Base-by-base conservation (phyloP, 371 early-diverging fungal genomes). In the Encephalitozoon hellem region DNA sequence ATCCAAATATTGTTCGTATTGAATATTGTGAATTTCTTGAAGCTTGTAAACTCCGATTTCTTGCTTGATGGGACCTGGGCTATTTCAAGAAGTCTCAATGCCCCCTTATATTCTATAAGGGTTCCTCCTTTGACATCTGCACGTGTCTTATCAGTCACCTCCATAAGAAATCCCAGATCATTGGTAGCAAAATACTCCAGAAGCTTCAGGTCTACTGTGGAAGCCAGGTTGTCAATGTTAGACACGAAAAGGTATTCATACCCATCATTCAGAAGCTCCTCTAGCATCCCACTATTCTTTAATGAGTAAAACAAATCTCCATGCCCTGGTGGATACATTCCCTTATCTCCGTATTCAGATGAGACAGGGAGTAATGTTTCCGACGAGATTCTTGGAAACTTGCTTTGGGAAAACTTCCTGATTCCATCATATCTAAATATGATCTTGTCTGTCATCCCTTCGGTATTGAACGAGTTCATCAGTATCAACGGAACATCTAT, bases 51-150 rank as follows among this genome's bases (percentile, higher is more conserved):
- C 80, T 98, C 98, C 78, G 83, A 73, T 71, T 94, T 91, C 78
- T 94, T 91, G 76, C 92, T 91, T 52, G 88, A 84, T n/a, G 99
- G 96, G 5, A 98, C 99, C 85, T 97, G 96, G 21, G 99, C 99
- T 82, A 98, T 94, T 87, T 98, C 99, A 47, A 97, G 88, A 39
- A 98, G 89, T 49, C 93, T 90, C 72, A 96, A 89, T 51, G 87
- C 87, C 26, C 93, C 95, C 65, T 95, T 92, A 85, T 97, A 95
- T 74, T 96, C 93, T 66, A 97, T 93, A 30, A 98, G 87, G 18
- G 99, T 98, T 73, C 99, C 99, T 74, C 99, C 99, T 89, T 98
- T 98, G 84, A 98, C 91, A 85, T 98, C 99, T 49, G 97, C 94
- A 86, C 94, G 91, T 69, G 97, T 98, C 88, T 98, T 98, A 86